Conservation (phyloP, 495 filamentous ascomycete species). For the Chaetomium fimeti region DNA sequence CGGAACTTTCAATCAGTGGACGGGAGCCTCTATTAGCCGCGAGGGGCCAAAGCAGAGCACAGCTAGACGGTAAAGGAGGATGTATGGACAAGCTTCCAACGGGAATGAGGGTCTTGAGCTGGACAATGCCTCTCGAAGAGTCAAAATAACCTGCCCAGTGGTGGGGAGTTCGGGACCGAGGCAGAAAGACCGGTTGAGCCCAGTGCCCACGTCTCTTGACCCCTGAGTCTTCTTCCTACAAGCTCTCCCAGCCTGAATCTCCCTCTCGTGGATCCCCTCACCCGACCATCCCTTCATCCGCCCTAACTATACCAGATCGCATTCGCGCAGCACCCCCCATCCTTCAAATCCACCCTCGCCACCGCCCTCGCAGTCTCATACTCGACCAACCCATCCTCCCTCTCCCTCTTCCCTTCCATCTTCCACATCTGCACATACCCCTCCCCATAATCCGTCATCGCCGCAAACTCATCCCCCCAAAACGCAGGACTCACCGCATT, state of each 20-base stretch:
- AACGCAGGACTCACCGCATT: constrained; percentile 37
- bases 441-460: constrained; percentile 22
- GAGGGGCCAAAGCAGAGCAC: not conserved
- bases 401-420: constrained; percentile 23
- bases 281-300: not conserved
- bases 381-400: constrained; percentile 20
- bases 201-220: too few species aligned
- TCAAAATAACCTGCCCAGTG: not conserved
- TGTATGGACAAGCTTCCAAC: not conserved
- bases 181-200: not conserved
- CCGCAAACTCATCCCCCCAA: constrained; percentile 34
- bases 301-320: constrained; percentile 35
- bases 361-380: constrained; percentile 28
- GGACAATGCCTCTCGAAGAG: not conserved
- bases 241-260: too few species aligned
- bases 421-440: constrained; percentile 44
- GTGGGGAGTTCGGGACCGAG: not conserved
- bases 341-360: constrained; percentile 33
- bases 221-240: too few species aligned
- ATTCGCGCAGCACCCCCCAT: constrained; percentile 42
- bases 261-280: too few species aligned
- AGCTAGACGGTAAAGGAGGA: not conserved
- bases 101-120: not conserved
- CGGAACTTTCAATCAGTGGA: not conserved
- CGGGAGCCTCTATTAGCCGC: not conserved